phyloP scores from a whole-genome alignment of 345 rosid genomes.

The Excoecaria cochinchinensis region DNA sequence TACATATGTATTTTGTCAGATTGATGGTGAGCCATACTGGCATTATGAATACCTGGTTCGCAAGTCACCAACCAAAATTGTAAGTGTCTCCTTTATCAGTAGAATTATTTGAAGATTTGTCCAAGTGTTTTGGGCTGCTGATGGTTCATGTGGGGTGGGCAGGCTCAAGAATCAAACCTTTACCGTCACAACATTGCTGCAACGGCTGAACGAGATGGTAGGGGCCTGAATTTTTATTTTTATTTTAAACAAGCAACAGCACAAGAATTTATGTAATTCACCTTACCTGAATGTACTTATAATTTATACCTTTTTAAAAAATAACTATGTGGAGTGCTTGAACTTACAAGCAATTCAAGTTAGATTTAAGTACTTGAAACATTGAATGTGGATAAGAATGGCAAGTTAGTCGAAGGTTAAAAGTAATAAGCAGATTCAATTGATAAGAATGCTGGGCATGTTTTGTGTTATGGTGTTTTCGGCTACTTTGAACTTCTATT shows the following conservation, averaged over 20 bases:
- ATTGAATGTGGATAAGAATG: not conserved
- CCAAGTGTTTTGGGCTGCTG: constrained; percentile 11
- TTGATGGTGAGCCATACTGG: constrained; percentile 89
- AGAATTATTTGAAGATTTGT: not conserved
- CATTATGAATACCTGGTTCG: constrained; percentile 85
- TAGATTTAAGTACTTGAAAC: not conserved
- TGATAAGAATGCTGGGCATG: not conserved
- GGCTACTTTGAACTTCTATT: not conserved
- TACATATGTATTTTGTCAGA: constrained; percentile 31
- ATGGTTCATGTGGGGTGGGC: constrained; percentile 23
- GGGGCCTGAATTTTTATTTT: constrained; percentile 21
- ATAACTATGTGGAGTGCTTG: not conserved
- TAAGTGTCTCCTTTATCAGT: constrained; percentile 30
- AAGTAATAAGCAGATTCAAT: not conserved
- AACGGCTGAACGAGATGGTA: constrained; percentile 92
- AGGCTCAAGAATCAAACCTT: constrained; percentile 80
- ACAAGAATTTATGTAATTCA: not conserved
- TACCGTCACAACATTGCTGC: constrained; percentile 76
- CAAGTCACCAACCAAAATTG: constrained; percentile 77
- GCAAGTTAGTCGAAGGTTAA: not conserved
- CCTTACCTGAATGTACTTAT: not conserved
- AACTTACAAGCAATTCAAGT: not conserved
- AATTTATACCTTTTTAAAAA: not conserved
- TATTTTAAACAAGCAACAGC: not conserved
- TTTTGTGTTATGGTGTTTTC: not conserved